Evolutionary conservation across 2,329 filamentous ascomycete species (phyloP).

Genomic region (Ceratocystis variospora): DNA sequence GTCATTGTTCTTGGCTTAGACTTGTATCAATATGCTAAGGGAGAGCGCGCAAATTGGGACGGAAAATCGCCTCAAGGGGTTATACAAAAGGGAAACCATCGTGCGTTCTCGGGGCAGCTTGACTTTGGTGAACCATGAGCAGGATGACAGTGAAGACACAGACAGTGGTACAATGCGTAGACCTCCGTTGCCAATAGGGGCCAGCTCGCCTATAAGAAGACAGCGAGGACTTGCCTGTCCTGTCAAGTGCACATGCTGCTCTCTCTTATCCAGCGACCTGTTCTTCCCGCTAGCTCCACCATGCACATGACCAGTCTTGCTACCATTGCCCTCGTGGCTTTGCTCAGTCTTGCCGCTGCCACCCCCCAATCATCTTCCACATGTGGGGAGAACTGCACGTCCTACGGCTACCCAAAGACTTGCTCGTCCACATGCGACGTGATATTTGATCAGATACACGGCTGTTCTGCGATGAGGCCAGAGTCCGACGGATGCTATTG

Average conservation of each 20-base stretch:
- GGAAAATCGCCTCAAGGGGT: not conserved
- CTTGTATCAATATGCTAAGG: no score
- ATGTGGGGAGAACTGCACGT: not conserved
- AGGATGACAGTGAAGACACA: not conserved
- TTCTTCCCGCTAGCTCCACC: not conserved
- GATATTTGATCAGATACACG: conserved; percentile 15
- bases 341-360: not conserved
- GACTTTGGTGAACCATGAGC: not conserved
- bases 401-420: conserved; percentile 10
- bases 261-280: not conserved
- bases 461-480: not conserved
- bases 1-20: no score
- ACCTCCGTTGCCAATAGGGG: not conserved
- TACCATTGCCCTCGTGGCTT: not conserved
- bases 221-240: not conserved
- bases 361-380: not conserved
- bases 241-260: not conserved
- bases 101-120: not conserved
- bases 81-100: not conserved
- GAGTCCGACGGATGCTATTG: conserved; percentile 11
- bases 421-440: conserved; percentile 12
- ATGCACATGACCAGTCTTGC: conserved; percentile 7
- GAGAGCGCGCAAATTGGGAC: no score
- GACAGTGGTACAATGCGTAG: not conserved
- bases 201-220: not conserved